Evolutionary conservation across 305 asterid species (phyloP).

Genomic region (Plantago coronopus): DNA sequence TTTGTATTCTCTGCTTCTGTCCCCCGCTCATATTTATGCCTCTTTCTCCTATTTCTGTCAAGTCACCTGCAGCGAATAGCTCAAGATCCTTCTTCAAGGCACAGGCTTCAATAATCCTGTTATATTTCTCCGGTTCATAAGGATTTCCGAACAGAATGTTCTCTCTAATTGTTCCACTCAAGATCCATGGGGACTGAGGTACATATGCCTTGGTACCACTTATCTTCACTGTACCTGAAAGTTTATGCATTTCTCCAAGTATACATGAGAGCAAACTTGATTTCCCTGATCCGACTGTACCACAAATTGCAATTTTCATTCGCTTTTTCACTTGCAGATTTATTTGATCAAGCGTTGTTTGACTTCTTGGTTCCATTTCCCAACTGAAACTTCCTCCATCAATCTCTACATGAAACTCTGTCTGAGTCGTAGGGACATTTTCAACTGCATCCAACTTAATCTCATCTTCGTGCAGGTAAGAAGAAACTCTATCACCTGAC

Average conservation of each 20-base stretch:
- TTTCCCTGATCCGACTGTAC: conserved; percentile 94
- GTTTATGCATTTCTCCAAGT: conserved; percentile 84
- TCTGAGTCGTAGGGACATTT: conserved; percentile 32
- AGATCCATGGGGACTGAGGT: conserved; percentile 95
- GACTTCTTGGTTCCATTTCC: conserved; percentile 45
- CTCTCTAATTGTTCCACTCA: conserved; percentile 79
- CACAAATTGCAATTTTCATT: conserved; percentile 95
- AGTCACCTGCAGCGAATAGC: conserved; percentile 78
- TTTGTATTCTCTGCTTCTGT: conserved; percentile 93
- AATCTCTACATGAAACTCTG: conserved; percentile 59
- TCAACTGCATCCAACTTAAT: conserved; percentile 58
- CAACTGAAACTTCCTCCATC: conserved; percentile 69
- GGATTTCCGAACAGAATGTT: conserved; percentile 77
- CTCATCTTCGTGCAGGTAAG: conserved; percentile 79
- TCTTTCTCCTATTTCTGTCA: conserved; percentile 94
- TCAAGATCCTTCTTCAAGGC: conserved; percentile 82
- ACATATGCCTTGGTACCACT: conserved; percentile 85
- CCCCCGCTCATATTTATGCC: conserved; percentile 99
- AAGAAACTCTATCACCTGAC: conserved; percentile 80
- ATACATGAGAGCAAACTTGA: conserved; percentile 87
- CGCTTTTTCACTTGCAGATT: conserved; percentile 62
- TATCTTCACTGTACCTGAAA: conserved; percentile 65
- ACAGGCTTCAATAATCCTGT: conserved; percentile 75
- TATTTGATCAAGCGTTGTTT: conserved; percentile 57
- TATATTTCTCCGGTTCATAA: conserved; percentile 61